phyloP scores from a whole-genome alignment of 768 basidiomycete species.

The Mycena pura region DNA sequence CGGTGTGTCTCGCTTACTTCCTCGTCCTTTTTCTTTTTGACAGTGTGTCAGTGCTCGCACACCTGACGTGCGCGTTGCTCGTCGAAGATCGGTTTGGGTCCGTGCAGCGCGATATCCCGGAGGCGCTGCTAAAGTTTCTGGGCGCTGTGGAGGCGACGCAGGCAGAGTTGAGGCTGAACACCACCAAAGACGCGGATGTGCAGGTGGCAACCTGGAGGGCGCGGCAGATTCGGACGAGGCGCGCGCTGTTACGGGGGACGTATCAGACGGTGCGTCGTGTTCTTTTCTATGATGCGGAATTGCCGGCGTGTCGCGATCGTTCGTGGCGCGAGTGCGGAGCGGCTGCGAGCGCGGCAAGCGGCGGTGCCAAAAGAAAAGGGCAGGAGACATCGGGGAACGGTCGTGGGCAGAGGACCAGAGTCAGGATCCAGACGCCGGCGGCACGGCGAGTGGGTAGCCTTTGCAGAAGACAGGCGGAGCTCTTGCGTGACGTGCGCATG shows the following conservation, averaged over 20 bases:
- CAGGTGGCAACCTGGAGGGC: conserved; percentile 43
- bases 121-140: conserved; percentile 75
- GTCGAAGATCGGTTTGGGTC: conserved; percentile 85
- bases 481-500: too few relatives aligned
- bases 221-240: conserved; percentile 62
- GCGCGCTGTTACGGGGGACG: conserved; percentile 55
- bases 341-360: too few relatives aligned
- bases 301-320: too few relatives aligned
- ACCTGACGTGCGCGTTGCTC: conserved; percentile 73
- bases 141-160: conserved; percentile 71
- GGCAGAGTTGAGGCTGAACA: conserved; percentile 50
- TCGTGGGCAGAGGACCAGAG: too few relatives aligned
- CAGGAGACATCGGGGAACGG: too few relatives aligned
- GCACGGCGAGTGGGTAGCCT: too few relatives aligned
- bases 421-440: too few relatives aligned
- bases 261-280: conserved; percentile 71
- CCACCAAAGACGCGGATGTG: conserved; percentile 39
- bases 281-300: too few relatives aligned
- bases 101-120: conserved; percentile 87
- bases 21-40: neutral
- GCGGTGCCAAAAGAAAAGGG: too few relatives aligned
- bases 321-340: too few relatives aligned
- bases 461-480: too few relatives aligned
- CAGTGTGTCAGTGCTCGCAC: conserved; percentile 70
- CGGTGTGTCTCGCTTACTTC: conserved; percentile 50